Evolutionary conservation across 2,329 filamentous ascomycete genomes (phyloP), one percentile per base, ranked within the genome.

Genomic region (Colletotrichum eleusines): DNA sequence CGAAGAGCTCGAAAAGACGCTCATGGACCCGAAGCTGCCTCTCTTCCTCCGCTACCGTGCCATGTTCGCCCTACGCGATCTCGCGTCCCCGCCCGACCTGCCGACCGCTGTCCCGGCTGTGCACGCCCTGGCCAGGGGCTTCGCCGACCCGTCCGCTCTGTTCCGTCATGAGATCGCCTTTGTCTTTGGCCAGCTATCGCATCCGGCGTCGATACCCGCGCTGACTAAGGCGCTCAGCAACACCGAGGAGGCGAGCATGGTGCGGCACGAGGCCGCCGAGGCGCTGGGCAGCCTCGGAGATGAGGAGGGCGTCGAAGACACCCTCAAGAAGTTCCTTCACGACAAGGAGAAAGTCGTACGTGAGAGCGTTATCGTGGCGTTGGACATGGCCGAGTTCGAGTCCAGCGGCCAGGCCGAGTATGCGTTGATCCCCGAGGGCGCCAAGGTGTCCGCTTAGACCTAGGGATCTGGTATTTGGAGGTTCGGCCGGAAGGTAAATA

Each of bases 111-210:
- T 94, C 20, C 92, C 93, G n/a, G 95, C 96, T 23, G 89, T 99
- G 63, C 88, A 92, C 54, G 93, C 95, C 14, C 88, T 99, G 57
- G 94, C 96, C 55, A 91, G 91, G 78, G 96, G 96, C 20, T 91
- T 99, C 76, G 86, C 86, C 40, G 96, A 99, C 80, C 86, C 90
- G 23, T 98, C 95, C 59, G 95, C 95, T 6, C 89, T 99, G 9
- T 98, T 99, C 87, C 91, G 96, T 75, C 96, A 99, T 83, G 96
- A 99, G 80, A 94, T 99, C 74, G 96, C 96, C 18, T 99, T 99
- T 80, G 96, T 99, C 18, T 99, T 99, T 76, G 96, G 96, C 66
- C 96, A 99, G 81, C 87, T 99, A 63, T 94, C 93, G 66, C 96
- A 99, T 78, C 96, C 96, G 1, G 95, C 95, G n/a, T 97, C 94